Percentiles rank a stretch among this genome's conserved stretches.
These are phyloP conservation scores for Rhodotorula babjevae DNA, from an alignment of 768 basidiomycete genomes.

Conservation along the genomic window DNA sequence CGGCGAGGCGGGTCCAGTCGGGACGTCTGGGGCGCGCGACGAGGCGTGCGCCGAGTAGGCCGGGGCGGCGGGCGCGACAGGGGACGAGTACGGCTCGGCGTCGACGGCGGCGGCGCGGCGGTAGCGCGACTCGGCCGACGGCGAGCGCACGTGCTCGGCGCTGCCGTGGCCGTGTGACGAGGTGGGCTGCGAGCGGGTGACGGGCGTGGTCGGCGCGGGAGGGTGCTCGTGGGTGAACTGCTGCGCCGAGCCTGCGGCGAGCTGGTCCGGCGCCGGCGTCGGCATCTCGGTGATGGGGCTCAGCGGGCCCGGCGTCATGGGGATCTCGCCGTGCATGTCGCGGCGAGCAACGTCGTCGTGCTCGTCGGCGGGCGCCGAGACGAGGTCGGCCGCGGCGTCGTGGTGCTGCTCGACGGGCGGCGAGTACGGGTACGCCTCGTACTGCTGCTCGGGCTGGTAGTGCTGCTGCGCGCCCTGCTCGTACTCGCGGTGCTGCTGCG, in stretches of 20 bases:
- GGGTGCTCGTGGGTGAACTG: not conserved
- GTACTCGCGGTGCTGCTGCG: not conserved
- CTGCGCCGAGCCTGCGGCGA: not conserved
- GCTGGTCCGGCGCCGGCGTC: not conserved
- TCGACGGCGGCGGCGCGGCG: not conserved
- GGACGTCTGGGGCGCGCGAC: not conserved
- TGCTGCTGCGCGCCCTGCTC: not conserved
- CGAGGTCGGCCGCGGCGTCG: too few relatives aligned
- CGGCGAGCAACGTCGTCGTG: not conserved
- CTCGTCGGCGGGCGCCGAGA: not conserved
- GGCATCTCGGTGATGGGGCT: constrained; percentile 7
- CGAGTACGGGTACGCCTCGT: too few relatives aligned
- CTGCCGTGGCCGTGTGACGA: not conserved
- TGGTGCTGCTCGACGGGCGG: too few relatives aligned
- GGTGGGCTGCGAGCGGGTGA: not conserved
- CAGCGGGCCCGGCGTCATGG: not conserved
- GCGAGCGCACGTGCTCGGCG: not conserved
- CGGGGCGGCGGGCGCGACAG: not conserved
- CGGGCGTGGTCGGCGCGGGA: not conserved
- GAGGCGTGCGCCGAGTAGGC: not conserved
- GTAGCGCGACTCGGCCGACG: not conserved
- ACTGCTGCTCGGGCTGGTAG: not conserved
- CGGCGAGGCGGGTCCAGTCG: not conserved
- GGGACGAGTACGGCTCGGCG: constrained; percentile 3
- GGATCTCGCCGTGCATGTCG: not conserved